A percentile compares a stretch with the other conserved stretches of the same genome.
Conservation (phyloP, 306 rosid species). For the Sphenostylis stenocarpa region DNA sequence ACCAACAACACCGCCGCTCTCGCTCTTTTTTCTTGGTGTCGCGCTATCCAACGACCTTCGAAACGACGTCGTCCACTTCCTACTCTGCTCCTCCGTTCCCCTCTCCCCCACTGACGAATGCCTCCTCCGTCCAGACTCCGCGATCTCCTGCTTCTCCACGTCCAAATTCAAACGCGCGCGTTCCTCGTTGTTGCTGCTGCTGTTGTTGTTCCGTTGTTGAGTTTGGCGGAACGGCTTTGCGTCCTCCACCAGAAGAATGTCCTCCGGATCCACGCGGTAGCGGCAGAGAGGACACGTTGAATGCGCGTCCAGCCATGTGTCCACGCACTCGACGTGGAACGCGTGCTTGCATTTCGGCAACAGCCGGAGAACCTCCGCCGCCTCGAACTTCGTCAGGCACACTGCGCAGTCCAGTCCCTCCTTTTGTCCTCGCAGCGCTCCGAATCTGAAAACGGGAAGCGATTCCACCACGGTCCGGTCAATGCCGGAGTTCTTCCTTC, state of each 20-base stretch:
- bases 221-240: slow-evolving; percentile 13
- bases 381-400: slow-evolving; percentile 60
- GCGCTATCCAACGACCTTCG: slow-evolving; percentile 71
- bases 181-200: not conserved
- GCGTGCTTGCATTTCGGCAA: slow-evolving; percentile 93
- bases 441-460: slow-evolving; percentile 76
- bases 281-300: slow-evolving; percentile 95
- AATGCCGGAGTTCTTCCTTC: slow-evolving; percentile 79
- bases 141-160: slow-evolving; percentile 30
- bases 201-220: not conserved
- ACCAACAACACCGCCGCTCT: slow-evolving; percentile 7
- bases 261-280: slow-evolving; percentile 84
- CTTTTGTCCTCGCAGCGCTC: slow-evolving; percentile 57
- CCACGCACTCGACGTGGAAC: slow-evolving; percentile 94
- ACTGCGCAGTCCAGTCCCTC: slow-evolving; percentile 87
- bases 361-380: slow-evolving; percentile 69
- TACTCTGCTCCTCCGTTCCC: slow-evolving; percentile 1
- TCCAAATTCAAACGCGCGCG: not conserved
- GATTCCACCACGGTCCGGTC: slow-evolving; percentile 72
- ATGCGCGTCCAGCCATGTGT: slow-evolving; percentile 98
- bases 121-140: slow-evolving; percentile 44
- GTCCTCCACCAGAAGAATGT: slow-evolving; percentile 57
- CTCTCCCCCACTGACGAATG: slow-evolving; percentile 78
- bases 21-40: slow-evolving; percentile 18
- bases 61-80: slow-evolving; percentile 42